A percentile compares a stretch with the other conserved stretches of the same genome.
These are phyloP conservation scores for Salix suchowensis DNA, from an alignment of 345 rosid genomes.

Conservation along the genomic window DNA sequence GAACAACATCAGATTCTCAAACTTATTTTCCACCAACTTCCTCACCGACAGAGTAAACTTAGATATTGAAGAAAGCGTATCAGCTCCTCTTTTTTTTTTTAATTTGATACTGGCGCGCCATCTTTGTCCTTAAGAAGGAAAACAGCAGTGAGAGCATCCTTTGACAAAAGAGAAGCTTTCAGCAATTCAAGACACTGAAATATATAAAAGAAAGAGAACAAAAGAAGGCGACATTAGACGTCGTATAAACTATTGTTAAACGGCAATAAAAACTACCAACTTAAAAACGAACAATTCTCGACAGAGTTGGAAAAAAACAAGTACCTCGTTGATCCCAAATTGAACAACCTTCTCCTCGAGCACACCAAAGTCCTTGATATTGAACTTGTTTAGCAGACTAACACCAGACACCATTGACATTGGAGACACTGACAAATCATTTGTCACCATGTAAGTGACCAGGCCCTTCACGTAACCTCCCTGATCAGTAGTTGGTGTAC, in stretches of 20 bases:
- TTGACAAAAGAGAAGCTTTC: not conserved
- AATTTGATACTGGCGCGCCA: not conserved
- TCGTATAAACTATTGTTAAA: no score
- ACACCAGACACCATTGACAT: conserved; percentile 16
- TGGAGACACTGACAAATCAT: conserved; percentile 11
- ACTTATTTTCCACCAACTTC: no score
- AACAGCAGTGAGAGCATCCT: not conserved
- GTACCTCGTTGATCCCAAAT: conserved; percentile 14
- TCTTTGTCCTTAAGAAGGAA: not conserved
- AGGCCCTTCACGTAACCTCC: conserved; percentile 5
- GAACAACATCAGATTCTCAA: not conserved
- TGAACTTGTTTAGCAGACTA: conserved; percentile 3
- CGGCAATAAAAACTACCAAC: no score
- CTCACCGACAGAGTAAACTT: not conserved
- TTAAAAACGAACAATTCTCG: no score
- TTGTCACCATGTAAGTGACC: conserved; percentile 14
- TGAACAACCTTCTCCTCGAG: conserved; percentile 14
- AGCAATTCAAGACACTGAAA: not conserved
- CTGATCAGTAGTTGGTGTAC: no score
- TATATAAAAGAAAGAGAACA: not conserved
- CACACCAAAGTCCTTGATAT: conserved; percentile 1
- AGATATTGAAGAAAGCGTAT: no score
- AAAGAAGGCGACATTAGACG: no score
- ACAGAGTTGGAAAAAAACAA: no score
- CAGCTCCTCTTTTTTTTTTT: no score